These are phyloP conservation scores for Nothopassalora personata DNA, from an alignment of 2,329 filamentous ascomycete species.

Conservation along the genomic window DNA sequence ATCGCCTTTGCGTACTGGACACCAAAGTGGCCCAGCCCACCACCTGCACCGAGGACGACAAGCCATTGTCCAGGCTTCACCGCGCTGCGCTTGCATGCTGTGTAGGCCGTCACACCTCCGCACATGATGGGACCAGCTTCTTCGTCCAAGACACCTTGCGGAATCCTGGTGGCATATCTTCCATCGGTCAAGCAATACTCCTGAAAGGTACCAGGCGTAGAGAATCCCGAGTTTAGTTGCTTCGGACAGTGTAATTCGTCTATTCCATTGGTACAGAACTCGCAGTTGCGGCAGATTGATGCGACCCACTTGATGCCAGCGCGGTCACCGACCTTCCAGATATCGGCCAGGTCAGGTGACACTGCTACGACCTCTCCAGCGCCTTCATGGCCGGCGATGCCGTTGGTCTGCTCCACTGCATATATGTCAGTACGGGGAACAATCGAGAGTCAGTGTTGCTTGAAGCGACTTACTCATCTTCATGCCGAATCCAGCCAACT, in stretches of 20 bases:
- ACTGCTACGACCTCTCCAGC: slow-evolving; percentile 29
- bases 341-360: slow-evolving; percentile 20
- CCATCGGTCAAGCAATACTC: slow-evolving; percentile 35
- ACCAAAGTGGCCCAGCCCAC: slow-evolving; percentile 28
- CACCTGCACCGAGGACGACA: slow-evolving; percentile 36
- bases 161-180: slow-evolving; percentile 34
- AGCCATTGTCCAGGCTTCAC: slow-evolving; percentile 38
- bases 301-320: slow-evolving; percentile 33
- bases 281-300: slow-evolving; percentile 27
- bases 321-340: slow-evolving; percentile 30
- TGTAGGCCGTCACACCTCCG: slow-evolving; percentile 35
- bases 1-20: slow-evolving; percentile 32
- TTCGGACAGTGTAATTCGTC: slow-evolving; percentile 36
- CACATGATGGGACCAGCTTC: slow-evolving; percentile 38
- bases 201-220: slow-evolving; percentile 35
- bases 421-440: background rate
- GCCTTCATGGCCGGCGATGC: slow-evolving; percentile 31
- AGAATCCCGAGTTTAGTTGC: slow-evolving; percentile 37
- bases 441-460: background rate
- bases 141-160: slow-evolving; percentile 35
- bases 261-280: slow-evolving; percentile 31
- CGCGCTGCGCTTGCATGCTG: slow-evolving; percentile 31
- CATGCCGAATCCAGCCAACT: slow-evolving; percentile 31
- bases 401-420: slow-evolving; percentile 16
- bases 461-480: slow-evolving; percentile 22